Evolutionary conservation across 2,329 filamentous ascomycete species (phyloP).

Genomic region (Fusarium subglutinans): DNA sequence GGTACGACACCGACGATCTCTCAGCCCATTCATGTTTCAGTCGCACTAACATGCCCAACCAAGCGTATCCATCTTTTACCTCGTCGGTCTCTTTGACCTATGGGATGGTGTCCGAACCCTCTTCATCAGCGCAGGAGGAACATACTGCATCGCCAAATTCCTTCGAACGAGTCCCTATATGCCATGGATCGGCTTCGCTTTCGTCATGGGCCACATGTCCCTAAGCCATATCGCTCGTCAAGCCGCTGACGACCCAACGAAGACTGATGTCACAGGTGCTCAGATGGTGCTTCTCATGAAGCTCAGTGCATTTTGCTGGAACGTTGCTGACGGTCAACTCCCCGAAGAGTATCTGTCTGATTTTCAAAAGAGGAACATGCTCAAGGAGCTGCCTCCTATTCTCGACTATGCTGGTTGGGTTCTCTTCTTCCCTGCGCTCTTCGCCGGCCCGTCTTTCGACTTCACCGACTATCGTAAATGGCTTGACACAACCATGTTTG

Average conservation of each 20-base stretch:
- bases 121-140: slow-evolving; percentile 78
- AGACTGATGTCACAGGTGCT: slow-evolving; percentile 89
- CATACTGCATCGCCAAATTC: slow-evolving; percentile 85
- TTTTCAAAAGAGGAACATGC: slow-evolving; percentile 82
- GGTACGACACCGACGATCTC: slow-evolving; percentile 56
- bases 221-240: slow-evolving; percentile 88
- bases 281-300: slow-evolving; percentile 99
- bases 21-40: background rate
- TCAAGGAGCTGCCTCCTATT: slow-evolving; percentile 76
- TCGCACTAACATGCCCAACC: background rate
- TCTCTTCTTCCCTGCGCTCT: slow-evolving; percentile 91
- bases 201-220: slow-evolving; percentile 96
- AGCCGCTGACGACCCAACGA: slow-evolving; percentile 69
- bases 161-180: slow-evolving; percentile 85
- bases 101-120: slow-evolving; percentile 87
- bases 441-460: slow-evolving; percentile 93
- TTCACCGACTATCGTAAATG: slow-evolving; percentile 91
- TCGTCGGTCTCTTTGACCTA: slow-evolving; percentile 91
- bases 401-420: slow-evolving; percentile 91
- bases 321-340: slow-evolving; percentile 89
- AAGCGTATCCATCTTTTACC: slow-evolving; percentile 86
- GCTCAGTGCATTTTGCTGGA: slow-evolving; percentile 96
- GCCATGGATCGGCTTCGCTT: slow-evolving; percentile 96
- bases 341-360: slow-evolving; percentile 84
- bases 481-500: slow-evolving; percentile 95